phyloP scores from a whole-genome alignment of 108 stramenopile genomes.

The Conticribra guillardii region DNA sequence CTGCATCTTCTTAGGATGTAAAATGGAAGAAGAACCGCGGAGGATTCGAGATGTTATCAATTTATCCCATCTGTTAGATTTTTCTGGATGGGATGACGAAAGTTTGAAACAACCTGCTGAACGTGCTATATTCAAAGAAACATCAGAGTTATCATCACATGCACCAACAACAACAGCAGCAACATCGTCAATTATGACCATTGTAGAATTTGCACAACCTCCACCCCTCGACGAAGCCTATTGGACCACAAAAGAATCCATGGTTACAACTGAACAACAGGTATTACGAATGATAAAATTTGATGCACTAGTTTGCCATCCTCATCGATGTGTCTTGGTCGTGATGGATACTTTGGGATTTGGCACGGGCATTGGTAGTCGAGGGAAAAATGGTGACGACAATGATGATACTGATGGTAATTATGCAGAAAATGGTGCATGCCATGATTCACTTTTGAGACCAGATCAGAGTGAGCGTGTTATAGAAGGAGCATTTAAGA shows the following conservation, averaged over 20 bases:
- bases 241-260: constrained; percentile 71
- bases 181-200: background rate
- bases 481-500: constrained; percentile 38
- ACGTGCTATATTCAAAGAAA: too few relatives aligned
- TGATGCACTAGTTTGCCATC: constrained; percentile 73
- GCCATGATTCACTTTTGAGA: constrained; percentile 15
- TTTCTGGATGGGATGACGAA: constrained; percentile 25
- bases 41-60: constrained; percentile 85
- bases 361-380: constrained; percentile 15
- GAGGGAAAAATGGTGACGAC: background rate
- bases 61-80: constrained; percentile 56
- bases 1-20: constrained; percentile 76
- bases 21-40: constrained; percentile 77
- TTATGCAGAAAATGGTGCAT: background rate
- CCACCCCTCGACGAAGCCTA: constrained; percentile 68
- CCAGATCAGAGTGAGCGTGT: constrained; percentile 29
- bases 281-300: constrained; percentile 78
- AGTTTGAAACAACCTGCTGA: too few relatives aligned
- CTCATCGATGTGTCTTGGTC: constrained; percentile 69
- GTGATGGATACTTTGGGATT: constrained; percentile 49
- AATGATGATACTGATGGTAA: constrained; percentile 1
- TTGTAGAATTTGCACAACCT: constrained; percentile 23
- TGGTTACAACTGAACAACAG: constrained; percentile 71
- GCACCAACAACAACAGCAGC: background rate
- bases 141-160: background rate